Base-by-base conservation (phyloP, 768 basidiomycete species). In the Lactifluus volemus region DNA sequence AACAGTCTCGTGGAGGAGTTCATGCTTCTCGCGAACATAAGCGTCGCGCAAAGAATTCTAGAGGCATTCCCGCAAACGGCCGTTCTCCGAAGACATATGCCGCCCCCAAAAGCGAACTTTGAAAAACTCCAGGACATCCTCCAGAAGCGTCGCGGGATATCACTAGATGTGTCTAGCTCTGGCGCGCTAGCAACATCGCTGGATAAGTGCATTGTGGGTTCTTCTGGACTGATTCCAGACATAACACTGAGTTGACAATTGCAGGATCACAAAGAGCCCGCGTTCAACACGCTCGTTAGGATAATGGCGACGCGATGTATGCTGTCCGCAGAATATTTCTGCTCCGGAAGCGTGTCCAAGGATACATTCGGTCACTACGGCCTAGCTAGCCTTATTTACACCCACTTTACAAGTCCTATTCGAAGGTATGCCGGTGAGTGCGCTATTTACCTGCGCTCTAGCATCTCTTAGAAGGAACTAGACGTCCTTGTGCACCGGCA, bases 221-320 rank as follows among this genome's bases (percentile, higher is more conserved):
- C 32, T 8, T 7, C 38, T 55, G 9, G 29, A 57, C 32, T 34
- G 29, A 34, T 70, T 63, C 29, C 42, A 32, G 21, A 53, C 34
- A 52, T 49, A 34, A 14, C 50, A 25, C 38, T 41, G 25, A 54
- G 32, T 38, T 34, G 14, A 34, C 53, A 14, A 38, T 42, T 49
- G 1, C 60, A 95, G 93, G 93, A 97, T 69, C 80, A 87, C 0
- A 72, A 74, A 17, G 84, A 92, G 67, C 90, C 94, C 0, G 85
- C 92, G 0, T 98, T 99, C 79, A 99, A 98, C 68, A 98, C 94
- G 0, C 82, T 98, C 17, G 96, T 99, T 41, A 86, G 97, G 45
- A 98, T 99, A 72, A 98, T 99, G 95, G 95, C 97, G 3, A 98
- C 96, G 3, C 79, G 97, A 34, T 98, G 97, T 72, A 99, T 99